Evolutionary conservation across 176 grass and related monocot species (phyloP).

Genomic region (Zoysia japonica): DNA sequence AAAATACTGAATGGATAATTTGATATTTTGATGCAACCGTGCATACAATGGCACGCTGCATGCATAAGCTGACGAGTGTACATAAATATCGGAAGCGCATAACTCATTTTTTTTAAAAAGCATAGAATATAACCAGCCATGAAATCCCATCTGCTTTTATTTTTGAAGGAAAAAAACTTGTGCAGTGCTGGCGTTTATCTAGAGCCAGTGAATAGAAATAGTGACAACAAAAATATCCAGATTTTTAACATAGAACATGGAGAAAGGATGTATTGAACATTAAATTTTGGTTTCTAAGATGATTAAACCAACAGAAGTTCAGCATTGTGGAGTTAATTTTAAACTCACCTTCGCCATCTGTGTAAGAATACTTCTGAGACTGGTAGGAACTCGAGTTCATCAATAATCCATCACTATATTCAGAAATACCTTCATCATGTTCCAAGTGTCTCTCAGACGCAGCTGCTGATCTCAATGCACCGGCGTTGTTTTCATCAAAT

Average conservation of each 20-base stretch:
- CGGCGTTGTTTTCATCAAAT: slow-evolving; percentile 47
- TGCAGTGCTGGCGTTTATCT: not conserved
- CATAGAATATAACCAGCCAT: not conserved
- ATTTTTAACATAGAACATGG: not conserved
- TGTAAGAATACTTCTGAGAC: slow-evolving; percentile 51
- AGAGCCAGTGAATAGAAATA: not conserved
- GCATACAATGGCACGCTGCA: not conserved
- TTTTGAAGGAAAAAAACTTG: no score
- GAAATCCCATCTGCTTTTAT: no score
- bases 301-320: slow-evolving; percentile 21
- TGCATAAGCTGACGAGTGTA: not conserved
- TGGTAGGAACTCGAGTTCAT: slow-evolving; percentile 53
- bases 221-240: slow-evolving; percentile 9
- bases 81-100: not conserved
- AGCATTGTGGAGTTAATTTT: slow-evolving; percentile 6
- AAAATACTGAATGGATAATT: slow-evolving; percentile 10
- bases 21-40: slow-evolving; percentile 13
- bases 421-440: slow-evolving; percentile 47
- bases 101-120: no score
- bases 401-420: slow-evolving; percentile 59
- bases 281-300: not conserved
- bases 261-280: slow-evolving; percentile 1
- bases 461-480: slow-evolving; percentile 35
- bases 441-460: slow-evolving; percentile 62
- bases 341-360: slow-evolving; percentile 66